Conservation (phyloP, 73 alveolate genomes). For the Paramecium octaurelia region DNA sequence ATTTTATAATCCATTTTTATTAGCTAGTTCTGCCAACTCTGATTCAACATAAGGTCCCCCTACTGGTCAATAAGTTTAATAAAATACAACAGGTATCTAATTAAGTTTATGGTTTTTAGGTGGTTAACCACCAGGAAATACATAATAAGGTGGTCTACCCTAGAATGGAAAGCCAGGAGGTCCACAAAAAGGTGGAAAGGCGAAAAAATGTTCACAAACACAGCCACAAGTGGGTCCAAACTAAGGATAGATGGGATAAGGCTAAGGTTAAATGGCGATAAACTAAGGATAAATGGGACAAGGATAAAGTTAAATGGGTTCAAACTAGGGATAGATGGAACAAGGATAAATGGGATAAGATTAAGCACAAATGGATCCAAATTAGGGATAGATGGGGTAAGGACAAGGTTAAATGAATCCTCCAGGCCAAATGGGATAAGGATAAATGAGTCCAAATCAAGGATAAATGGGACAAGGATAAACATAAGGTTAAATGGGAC, state of each 20-base stretch:
- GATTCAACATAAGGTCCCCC: background rate
- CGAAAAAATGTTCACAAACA: background rate
- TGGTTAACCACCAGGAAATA: background rate
- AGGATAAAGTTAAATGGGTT: background rate
- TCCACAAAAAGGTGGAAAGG: background rate
- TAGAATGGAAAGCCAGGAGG: background rate
- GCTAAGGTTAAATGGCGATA: too few relatives aligned
- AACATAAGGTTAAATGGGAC: background rate
- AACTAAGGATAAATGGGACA: too few relatives aligned
- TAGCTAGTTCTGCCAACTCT: background rate
- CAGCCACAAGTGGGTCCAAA: background rate
- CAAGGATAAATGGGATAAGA: background rate
- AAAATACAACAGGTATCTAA: background rate
- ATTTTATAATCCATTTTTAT: background rate
- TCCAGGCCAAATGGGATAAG: background rate
- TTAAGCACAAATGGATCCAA: too few relatives aligned
- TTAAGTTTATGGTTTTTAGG: background rate
- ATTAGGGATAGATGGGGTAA: too few relatives aligned
- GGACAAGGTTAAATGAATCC: background rate
- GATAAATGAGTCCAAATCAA: background rate
- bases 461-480: background rate
- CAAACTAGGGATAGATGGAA: background rate
- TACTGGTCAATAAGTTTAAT: background rate
- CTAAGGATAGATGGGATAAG: background rate
- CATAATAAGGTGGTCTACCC: background rate